Evolutionary conservation across 257 asterid species (phyloP), one percentile per base, ranked within the genome.

Genomic region (Nicotiana benthamiana): DNA sequence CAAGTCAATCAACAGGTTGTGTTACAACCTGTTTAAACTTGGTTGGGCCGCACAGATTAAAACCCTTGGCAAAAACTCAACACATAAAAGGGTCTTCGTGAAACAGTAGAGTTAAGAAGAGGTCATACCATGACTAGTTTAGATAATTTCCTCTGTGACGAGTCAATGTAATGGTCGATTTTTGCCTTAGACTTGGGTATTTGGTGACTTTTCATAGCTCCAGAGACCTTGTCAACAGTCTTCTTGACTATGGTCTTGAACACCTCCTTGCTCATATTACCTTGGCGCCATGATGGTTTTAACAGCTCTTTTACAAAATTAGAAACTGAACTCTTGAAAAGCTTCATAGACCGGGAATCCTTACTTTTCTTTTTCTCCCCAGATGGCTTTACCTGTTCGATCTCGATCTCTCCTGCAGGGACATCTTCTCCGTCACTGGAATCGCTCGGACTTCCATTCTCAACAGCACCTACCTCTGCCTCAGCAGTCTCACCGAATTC

Each of bases 251-350:
- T 93, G 80, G 99, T 95, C 90, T 95, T 95, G 84, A 95, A 95
- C 12, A 97, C 99, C 87, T 93, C 99, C 91, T 92, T 95, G 91
- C 98, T 95, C 98, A 95, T 95, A 85, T 89, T 93, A 82, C 99
- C 99, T 85, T 95, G 98, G 82, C 97, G 93, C 99, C 99, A 95
- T 20, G 99, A 95, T 65, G 99, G 99, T 89, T 95, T 95, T 75
- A 93, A 81, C 78, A 92, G 92, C 84, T 95, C 97, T 92, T 95
- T 95, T 83, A 95, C 99, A 85, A 95, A 95, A 86, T 87, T 80
- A 86, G 99, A 98, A 85, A 95, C 84, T 48, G 96, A 90, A 82
- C 72, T 70, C 86, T 93, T 91, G 83, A 95, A 95, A 75, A 82
- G 92, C 79, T 86, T 93, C 85, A 83, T 83, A 6, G 98, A 92